phyloP scores from a whole-genome alignment of 345 rosid genomes.

The Citrus hindsii region DNA sequence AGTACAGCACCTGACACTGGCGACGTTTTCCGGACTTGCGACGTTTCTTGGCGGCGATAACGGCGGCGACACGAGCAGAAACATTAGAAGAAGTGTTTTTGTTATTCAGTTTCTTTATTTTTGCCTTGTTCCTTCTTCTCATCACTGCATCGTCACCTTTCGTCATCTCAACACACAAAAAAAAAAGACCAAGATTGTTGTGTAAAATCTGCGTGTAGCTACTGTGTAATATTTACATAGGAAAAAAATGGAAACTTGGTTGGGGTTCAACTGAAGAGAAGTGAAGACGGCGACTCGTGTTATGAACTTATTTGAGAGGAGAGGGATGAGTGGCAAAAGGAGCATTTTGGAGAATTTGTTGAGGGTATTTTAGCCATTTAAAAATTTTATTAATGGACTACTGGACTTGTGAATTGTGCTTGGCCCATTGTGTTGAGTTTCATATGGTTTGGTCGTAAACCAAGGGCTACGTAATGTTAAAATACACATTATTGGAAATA shows the following conservation, averaged over 20 bases:
- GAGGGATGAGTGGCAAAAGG: not conserved
- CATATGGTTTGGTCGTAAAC: too few species aligned
- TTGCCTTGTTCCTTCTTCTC: constrained; percentile 64
- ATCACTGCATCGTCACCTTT: constrained; percentile 66
- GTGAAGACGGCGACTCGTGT: not conserved
- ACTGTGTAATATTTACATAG: not conserved
- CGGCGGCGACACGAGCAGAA: constrained; percentile 69
- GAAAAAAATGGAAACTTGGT: not conserved
- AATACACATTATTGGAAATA: too few species aligned
- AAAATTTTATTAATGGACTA: not conserved
- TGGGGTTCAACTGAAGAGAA: not conserved
- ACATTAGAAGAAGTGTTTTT: constrained; percentile 48
- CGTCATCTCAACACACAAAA: constrained; percentile 36
- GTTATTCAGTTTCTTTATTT: constrained; percentile 50
- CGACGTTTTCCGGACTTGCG: constrained; percentile 79
- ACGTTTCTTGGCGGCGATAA: constrained; percentile 86
- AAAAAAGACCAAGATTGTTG: not conserved
- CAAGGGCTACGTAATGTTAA: not conserved
- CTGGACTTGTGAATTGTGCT: not conserved
- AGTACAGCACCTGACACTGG: constrained; percentile 54
- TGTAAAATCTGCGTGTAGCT: not conserved
- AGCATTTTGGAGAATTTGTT: not conserved
- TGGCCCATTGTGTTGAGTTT: not conserved
- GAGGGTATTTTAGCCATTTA: not conserved
- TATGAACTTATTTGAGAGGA: not conserved